Evolutionary conservation across 1,284 basidiomycete species (phyloP).

Genomic region (Trichosporon inkin): DNA sequence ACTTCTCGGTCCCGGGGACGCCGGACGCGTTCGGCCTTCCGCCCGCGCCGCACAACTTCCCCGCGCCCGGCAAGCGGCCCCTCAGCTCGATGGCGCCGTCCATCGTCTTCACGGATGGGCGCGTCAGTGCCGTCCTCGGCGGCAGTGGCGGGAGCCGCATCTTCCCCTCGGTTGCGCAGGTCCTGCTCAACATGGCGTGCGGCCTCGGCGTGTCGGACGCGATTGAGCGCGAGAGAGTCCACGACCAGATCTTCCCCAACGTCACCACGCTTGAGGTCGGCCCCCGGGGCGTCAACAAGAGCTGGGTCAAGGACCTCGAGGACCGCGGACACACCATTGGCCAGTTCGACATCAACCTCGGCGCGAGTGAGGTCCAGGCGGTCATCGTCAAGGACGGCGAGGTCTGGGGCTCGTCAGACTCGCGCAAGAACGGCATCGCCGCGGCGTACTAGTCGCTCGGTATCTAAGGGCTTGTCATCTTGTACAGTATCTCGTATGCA

Average conservation of each 20-base stretch:
- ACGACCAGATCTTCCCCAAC: constrained; percentile 79
- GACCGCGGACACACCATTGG: constrained; percentile 68
- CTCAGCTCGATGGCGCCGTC: constrained; percentile 77
- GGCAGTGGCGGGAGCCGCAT: constrained; percentile 85
- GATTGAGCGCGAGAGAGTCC: constrained; percentile 81
- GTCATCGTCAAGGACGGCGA: constrained; percentile 56
- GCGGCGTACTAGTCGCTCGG: constrained; percentile 39
- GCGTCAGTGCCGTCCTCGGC: constrained; percentile 69
- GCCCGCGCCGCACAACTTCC: constrained; percentile 86
- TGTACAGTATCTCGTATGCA: constrained; percentile 4
- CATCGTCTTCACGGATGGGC: constrained; percentile 73
- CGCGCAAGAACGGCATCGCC: constrained; percentile 47
- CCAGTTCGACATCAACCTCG: constrained; percentile 51
- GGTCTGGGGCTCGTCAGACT: constrained; percentile 44
- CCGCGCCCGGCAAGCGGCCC: constrained; percentile 74
- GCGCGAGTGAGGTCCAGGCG: constrained; percentile 58
- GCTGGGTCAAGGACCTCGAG: constrained; percentile 59
- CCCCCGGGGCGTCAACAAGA: constrained; percentile 54
- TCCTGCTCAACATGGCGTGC: constrained; percentile 75
- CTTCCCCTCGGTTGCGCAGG: constrained; percentile 73
- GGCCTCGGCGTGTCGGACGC: constrained; percentile 73
- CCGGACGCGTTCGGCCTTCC: constrained; percentile 78
- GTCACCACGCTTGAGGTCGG: constrained; percentile 61
- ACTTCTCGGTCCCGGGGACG: constrained; percentile 75
- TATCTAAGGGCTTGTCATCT: not conserved